Conservation (phyloP, 1,284 basidiomycete species). For the Inonotus hispidus region DNA sequence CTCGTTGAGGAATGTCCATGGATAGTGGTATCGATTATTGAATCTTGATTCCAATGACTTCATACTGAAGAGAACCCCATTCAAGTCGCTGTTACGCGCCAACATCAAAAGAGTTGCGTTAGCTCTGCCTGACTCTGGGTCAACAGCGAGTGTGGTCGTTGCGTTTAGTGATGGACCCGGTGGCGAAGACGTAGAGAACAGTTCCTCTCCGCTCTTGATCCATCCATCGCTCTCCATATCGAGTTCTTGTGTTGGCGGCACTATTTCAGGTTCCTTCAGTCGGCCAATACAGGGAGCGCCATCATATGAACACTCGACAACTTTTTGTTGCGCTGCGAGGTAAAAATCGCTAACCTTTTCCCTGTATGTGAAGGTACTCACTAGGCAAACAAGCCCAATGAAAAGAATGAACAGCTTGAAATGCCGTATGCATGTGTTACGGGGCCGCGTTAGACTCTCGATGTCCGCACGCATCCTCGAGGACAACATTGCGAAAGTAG, state of each 20-base stretch:
- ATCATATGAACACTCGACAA: too few species aligned
- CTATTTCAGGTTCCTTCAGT: too few species aligned
- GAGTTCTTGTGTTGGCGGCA: background rate
- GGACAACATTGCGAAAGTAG: too few species aligned
- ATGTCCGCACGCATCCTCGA: too few species aligned
- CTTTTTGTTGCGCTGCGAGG: too few species aligned
- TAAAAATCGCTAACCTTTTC: too few species aligned
- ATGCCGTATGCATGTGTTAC: background rate
- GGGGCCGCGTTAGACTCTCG: too few species aligned
- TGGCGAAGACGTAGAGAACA: background rate
- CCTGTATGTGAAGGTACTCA: too few species aligned
- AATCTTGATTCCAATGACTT: slow-evolving; percentile 21
- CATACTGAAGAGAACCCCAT: slow-evolving; percentile 32
- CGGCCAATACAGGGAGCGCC: too few species aligned
- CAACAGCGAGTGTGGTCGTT: background rate
- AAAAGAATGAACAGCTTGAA: background rate
- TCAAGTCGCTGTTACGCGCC: slow-evolving; percentile 37
- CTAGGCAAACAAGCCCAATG: too few species aligned
- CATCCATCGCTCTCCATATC: background rate
- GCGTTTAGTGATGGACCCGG: slow-evolving; percentile 7
- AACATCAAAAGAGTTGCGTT: slow-evolving; percentile 43
- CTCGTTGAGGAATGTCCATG: slow-evolving; percentile 37
- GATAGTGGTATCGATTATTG: slow-evolving; percentile 22
- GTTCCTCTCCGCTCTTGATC: background rate
- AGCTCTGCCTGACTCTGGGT: slow-evolving; percentile 21